These are phyloP conservation scores for Penicillium dipodomyicola DNA, from an alignment of 495 filamentous ascomycete species.

Conservation along the genomic window DNA sequence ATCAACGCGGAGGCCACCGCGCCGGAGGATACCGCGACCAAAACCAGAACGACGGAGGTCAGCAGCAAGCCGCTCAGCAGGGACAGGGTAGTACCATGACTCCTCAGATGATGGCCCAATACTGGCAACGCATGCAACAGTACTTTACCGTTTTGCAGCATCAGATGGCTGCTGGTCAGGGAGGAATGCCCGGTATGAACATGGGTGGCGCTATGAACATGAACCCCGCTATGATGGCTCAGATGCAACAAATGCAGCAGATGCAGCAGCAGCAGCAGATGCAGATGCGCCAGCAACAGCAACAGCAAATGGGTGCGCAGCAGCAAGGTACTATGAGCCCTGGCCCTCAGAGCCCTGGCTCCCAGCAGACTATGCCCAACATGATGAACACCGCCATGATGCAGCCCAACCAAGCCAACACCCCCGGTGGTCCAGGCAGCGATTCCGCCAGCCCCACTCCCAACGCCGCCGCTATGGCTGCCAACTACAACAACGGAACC, in stretches of 20 bases:
- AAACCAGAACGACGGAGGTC: constrained; percentile 43
- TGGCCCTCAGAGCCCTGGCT: constrained; percentile 44
- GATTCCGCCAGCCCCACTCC: constrained; percentile 17
- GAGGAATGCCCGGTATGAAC: constrained; percentile 55
- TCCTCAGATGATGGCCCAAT: constrained; percentile 96
- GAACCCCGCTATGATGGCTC: constrained; percentile 80
- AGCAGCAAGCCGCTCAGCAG: constrained; percentile 50
- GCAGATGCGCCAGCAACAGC: constrained; percentile 40
- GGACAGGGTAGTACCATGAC: constrained; percentile 65
- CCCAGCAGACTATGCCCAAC: constrained; percentile 41
- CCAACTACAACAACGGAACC: constrained; percentile 27
- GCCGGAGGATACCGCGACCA: constrained; percentile 58
- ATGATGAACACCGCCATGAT: constrained; percentile 66
- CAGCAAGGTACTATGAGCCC: constrained; percentile 47
- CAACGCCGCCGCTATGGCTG: constrained; percentile 12
- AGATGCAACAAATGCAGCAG: constrained; percentile 73
- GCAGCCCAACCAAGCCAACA: constrained; percentile 56
- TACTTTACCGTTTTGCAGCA: constrained; percentile 95
- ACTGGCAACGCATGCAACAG: constrained; percentile 96
- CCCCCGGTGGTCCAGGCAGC: constrained; percentile 16
- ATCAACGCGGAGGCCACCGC: constrained; percentile 51
- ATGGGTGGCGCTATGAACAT: constrained; percentile 71
- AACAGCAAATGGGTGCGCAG: constrained; percentile 49
- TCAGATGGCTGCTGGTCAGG: constrained; percentile 52
- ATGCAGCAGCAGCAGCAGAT: constrained; percentile 70